Evolutionary conservation across 2,329 filamentous ascomycete species (phyloP).

Genomic region (Aspergillus sclerotialis): DNA sequence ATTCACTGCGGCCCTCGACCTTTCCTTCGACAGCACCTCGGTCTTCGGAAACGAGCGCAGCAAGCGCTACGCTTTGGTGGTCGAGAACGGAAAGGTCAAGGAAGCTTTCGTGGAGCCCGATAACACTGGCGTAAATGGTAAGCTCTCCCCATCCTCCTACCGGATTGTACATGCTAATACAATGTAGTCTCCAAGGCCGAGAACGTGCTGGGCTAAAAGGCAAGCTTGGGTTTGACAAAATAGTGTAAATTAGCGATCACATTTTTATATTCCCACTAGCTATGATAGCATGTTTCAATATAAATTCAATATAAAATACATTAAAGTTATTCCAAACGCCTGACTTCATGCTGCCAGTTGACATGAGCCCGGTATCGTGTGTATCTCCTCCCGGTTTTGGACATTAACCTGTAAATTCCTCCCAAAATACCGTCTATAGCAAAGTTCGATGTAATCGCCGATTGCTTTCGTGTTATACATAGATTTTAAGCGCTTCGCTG

Average conservation of each 20-base stretch:
- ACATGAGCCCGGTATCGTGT: conserved; percentile 5
- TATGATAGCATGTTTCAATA: conserved; percentile 1
- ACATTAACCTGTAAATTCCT: no score
- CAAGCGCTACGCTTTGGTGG: conserved; percentile 79
- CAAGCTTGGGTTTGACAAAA: neutral
- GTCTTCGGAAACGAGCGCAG: conserved; percentile 77
- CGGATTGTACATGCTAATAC: conserved; percentile 6
- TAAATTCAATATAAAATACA: conserved; percentile 11
- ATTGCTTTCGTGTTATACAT: no score
- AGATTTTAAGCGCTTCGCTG: conserved; percentile 22
- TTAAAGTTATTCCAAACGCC: conserved; percentile 11
- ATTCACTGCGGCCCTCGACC: conserved; percentile 77
- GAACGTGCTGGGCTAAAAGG: conserved; percentile 39
- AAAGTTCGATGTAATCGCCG: no score
- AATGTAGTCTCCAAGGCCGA: conserved; percentile 41
- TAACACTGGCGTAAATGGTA: conserved; percentile 74
- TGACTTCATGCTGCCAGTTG: conserved; percentile 7
- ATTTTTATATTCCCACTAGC: neutral
- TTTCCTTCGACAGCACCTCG: conserved; percentile 69
- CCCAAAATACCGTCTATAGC: no score
- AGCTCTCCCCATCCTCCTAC: conserved; percentile 10
- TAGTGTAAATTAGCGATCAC: conserved; percentile 2
- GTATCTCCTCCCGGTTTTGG: neutral
- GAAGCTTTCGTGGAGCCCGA: conserved; percentile 79
- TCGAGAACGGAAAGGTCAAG: conserved; percentile 80